Conservation (phyloP, 345 rosid species). For the Ceriops tagal region DNA sequence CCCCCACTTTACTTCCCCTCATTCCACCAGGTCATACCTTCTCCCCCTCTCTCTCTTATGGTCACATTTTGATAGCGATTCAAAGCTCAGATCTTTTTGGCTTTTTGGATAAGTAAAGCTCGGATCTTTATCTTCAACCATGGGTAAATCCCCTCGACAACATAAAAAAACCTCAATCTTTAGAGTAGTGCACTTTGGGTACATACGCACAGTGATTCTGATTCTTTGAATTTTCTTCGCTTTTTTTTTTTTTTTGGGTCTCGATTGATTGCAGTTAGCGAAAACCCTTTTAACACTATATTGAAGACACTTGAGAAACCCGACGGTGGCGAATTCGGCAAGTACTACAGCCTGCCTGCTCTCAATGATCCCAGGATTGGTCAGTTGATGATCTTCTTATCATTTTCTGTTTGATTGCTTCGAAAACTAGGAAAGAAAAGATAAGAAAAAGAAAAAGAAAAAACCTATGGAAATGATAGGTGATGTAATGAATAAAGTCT, state of each 20-base stretch:
- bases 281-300: constrained; percentile 51
- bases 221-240: constrained; percentile 3
- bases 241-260: constrained; percentile 1
- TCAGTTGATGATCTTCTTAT: constrained; percentile 23
- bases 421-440: background rate
- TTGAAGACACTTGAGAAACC: constrained; percentile 67
- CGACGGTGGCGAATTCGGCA: constrained; percentile 58
- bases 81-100: too few relatives aligned
- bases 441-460: background rate
- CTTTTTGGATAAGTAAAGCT: too few relatives aligned
- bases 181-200: too few relatives aligned
- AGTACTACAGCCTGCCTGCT: constrained; percentile 60
- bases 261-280: constrained; percentile 36
- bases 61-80: too few relatives aligned
- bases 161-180: too few relatives aligned
- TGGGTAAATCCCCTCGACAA: constrained; percentile 8
- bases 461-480: too few relatives aligned
- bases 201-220: background rate
- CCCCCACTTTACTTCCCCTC: too few relatives aligned
- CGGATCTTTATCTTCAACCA: background rate
- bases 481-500: background rate
- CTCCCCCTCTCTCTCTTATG: too few relatives aligned
- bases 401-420: constrained; percentile 8
- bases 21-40: too few relatives aligned
- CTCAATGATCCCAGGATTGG: constrained; percentile 73